Percentiles rank a stretch among this genome's conserved stretches.
Evolutionary conservation across 352 stramenopile species (phyloP).

Genomic region (Phytopythium montanum): DNA sequence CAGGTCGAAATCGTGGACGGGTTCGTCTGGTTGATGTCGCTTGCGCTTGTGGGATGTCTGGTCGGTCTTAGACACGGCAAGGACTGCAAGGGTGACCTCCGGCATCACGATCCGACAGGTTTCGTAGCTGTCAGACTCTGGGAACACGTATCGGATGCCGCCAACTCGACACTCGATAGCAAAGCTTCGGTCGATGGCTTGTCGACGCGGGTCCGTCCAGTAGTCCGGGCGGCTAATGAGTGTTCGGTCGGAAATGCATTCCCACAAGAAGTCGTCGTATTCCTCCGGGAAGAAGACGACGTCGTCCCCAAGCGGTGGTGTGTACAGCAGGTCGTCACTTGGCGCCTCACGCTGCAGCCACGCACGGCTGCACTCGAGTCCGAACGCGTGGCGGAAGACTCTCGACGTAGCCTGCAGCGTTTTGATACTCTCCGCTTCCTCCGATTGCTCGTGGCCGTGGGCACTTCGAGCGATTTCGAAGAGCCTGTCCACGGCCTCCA

Average conservation of each 20-base stretch:
- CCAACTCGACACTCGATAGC: background rate
- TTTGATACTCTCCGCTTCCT: background rate
- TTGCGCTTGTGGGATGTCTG: slow-evolving; percentile 5
- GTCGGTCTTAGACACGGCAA: background rate
- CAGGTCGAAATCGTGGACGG: background rate
- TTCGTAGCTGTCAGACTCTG: background rate
- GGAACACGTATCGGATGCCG: background rate
- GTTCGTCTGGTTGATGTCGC: background rate
- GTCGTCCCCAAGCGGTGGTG: slow-evolving; percentile 1
- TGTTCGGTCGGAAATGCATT: background rate
- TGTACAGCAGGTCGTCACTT: background rate
- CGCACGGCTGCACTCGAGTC: background rate
- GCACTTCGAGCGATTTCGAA: too few relatives aligned
- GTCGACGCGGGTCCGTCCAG: background rate
- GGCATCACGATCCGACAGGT: background rate
- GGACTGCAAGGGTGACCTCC: background rate
- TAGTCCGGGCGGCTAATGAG: background rate
- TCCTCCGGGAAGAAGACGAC: background rate
- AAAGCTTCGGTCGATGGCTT: slow-evolving; percentile 1
- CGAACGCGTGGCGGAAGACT: background rate
- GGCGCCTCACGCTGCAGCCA: background rate
- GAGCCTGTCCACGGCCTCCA: background rate
- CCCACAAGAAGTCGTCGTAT: background rate
- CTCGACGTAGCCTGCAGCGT: background rate
- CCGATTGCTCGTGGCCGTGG: background rate